A percentile compares a stretch with the other conserved stretches of the same genome.
These are phyloP conservation scores for Metarhizium humberi DNA, from an alignment of 2,329 filamentous ascomycete genomes.

Conservation along the genomic window DNA sequence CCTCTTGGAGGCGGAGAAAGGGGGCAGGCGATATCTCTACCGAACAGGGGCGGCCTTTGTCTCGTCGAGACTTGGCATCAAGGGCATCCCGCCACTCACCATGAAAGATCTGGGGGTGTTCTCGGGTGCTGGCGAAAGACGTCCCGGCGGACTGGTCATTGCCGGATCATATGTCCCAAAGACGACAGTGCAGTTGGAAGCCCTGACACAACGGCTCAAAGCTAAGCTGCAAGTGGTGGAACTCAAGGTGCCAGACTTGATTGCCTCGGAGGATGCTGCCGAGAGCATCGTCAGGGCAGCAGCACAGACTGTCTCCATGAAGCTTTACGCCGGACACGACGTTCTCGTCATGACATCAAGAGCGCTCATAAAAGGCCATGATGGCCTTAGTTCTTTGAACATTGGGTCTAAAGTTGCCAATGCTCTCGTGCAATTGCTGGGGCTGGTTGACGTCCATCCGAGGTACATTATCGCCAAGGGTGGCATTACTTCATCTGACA, in stretches of 20 bases:
- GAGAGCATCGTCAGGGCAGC: slow-evolving; percentile 22
- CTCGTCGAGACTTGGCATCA: slow-evolving; percentile 39
- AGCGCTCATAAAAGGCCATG: slow-evolving; percentile 32
- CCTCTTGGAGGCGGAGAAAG: slow-evolving; percentile 26
- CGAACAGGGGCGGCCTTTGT: slow-evolving; percentile 31
- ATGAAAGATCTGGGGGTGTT: slow-evolving; percentile 29
- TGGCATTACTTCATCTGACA: slow-evolving; percentile 50
- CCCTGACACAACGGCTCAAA: slow-evolving; percentile 27
- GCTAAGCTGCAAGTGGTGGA: slow-evolving; percentile 34
- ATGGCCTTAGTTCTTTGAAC: slow-evolving; percentile 36
- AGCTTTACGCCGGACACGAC: slow-evolving; percentile 34
- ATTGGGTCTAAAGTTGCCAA: slow-evolving; percentile 44
- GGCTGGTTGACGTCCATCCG: slow-evolving; percentile 33
- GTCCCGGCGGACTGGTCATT: slow-evolving; percentile 38
- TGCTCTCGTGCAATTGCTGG: slow-evolving; percentile 39
- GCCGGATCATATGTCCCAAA: slow-evolving; percentile 49
- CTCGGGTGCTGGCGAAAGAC: not conserved
- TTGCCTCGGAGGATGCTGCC: slow-evolving; percentile 20
- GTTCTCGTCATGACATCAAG: slow-evolving; percentile 50
- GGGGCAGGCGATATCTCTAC: slow-evolving; percentile 25
- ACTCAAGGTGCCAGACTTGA: slow-evolving; percentile 28
- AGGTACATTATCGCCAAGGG: slow-evolving; percentile 51
- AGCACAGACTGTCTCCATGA: slow-evolving; percentile 10
- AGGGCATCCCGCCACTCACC: slow-evolving; percentile 36
- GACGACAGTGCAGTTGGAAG: slow-evolving; percentile 43